Base-by-base conservation (phyloP, 2,329 filamentous ascomycete genomes). In the Ophiosphaerella korrae region DNA sequence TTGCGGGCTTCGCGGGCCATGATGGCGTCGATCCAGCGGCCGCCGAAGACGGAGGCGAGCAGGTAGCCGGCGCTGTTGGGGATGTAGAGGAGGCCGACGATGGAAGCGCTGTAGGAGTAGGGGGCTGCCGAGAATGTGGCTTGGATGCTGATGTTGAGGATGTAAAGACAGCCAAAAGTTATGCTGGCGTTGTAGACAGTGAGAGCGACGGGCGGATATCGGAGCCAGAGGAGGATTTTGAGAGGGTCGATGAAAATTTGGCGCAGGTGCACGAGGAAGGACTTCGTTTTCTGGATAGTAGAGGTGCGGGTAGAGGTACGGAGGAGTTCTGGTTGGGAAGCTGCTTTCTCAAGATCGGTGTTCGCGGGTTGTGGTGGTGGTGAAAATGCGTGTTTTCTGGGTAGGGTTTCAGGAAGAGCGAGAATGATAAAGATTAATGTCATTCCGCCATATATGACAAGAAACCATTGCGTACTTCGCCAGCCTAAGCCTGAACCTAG, bases 121-220 rank as follows among this genome's bases (percentile, higher is more conserved):
- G 73, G 73, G 3, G 63, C 32, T 0, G 47, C 38, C 16, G 63
- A 53, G 53, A 75, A 75, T 21, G 67, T 72, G 36, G 62, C 53
- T 57, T 75, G 67, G 41, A 75, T 69, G 43, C 56, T 63, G 52
- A 75, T 74, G 63, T 75, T 75, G 50, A 75, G 72, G 45, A 75
- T 64, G 57, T 74, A 74, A 42, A 76, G 63, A 9, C 51, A 58
- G 47, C 70, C 73, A 50, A 75, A 75, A 1, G 71, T 71, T 56
- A 75, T 75, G 51, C 62, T 67, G 35, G 74, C 72, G 53, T 73
- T 75, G 57, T 72, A 74, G 42, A 75, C 72, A 6, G 73, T 74
- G 6, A 75, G 60, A 31, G 65, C 52, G 26, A 76, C 69, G 39
- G 73, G 67, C 2, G 73, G 73, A 45, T 64, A 75, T 37, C 72